A percentile compares a stretch with the other conserved stretches of the same genome.
phyloP scores from a whole-genome alignment of 495 filamentous ascomycete species.

The Friedmanniomyces endolithicus region DNA sequence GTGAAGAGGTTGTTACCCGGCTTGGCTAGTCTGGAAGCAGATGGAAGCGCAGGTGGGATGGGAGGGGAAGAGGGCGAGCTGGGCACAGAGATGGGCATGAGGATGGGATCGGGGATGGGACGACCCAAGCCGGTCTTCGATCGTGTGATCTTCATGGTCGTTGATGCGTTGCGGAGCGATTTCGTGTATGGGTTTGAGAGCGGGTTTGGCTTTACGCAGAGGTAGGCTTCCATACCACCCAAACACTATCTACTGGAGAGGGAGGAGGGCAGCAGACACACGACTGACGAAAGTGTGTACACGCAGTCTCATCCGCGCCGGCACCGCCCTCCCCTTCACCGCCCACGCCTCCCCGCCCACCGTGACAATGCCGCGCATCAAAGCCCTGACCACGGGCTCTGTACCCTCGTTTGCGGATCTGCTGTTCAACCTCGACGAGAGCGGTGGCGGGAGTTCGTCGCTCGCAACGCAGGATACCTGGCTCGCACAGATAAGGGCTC shows the following conservation, averaged over 20 bases:
- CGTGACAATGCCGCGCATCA: constrained; percentile 95
- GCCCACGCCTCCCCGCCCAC: constrained; percentile 93
- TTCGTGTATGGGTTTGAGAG: constrained; percentile 79
- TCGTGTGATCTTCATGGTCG: constrained; percentile 90
- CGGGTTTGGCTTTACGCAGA: constrained; percentile 82
- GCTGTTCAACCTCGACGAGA: constrained; percentile 91
- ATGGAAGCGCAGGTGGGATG: not conserved
- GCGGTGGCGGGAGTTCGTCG: constrained; percentile 75
- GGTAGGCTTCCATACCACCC: constrained; percentile 40
- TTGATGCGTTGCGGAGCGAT: constrained; percentile 90
- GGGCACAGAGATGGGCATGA: no score
- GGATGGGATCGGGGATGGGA: no score
- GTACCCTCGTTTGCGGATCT: constrained; percentile 95
- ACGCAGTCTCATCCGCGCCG: constrained; percentile 65
- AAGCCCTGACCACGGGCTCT: constrained; percentile 93
- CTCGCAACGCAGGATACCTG: constrained; percentile 85
- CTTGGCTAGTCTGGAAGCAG: constrained; percentile 34
- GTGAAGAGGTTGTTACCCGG: constrained; percentile 90
- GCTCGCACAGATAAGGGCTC: constrained; percentile 80
- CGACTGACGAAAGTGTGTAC: not conserved
- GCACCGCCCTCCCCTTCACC: constrained; percentile 80
- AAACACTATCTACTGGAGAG: not conserved
- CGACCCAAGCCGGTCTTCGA: constrained; percentile 58
- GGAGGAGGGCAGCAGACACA: no score
- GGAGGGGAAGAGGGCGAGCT: no score